Conservation (phyloP, 441 rosid species). For the Eugenia klotzschiana region DNA sequence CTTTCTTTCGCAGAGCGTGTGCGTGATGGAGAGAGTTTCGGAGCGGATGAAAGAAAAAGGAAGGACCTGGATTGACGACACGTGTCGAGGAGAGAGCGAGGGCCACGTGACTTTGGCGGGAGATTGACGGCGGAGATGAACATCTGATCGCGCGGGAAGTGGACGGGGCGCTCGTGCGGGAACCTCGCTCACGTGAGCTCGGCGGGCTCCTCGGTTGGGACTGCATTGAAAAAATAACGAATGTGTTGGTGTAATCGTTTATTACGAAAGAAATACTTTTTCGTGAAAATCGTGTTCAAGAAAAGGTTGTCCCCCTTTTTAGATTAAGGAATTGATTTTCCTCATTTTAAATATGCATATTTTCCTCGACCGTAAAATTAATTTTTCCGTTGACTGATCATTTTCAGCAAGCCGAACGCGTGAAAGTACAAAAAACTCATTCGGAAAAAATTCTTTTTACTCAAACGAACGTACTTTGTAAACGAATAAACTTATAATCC, state of each 20-base stretch:
- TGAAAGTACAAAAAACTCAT: neutral
- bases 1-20: neutral
- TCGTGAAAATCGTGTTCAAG: neutral
- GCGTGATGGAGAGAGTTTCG: too few species aligned
- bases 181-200: neutral
- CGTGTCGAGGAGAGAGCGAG: neutral
- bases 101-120: neutral
- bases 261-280: too few species aligned
- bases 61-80: neutral
- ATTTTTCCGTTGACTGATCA: neutral
- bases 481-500: neutral
- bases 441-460: accelerated
- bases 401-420: neutral
- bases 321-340: neutral
- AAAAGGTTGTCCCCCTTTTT: neutral
- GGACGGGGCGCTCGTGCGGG: neutral
- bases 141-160: neutral
- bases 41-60: neutral
- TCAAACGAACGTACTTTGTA: too few species aligned
- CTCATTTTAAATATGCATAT: neutral
- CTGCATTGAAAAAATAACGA: too few species aligned
- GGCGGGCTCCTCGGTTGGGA: neutral
- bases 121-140: neutral
- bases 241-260: too few species aligned
- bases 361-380: neutral